Conservation (phyloP, 1,284 basidiomycete genomes). For the Fistulinella staudtii region DNA sequence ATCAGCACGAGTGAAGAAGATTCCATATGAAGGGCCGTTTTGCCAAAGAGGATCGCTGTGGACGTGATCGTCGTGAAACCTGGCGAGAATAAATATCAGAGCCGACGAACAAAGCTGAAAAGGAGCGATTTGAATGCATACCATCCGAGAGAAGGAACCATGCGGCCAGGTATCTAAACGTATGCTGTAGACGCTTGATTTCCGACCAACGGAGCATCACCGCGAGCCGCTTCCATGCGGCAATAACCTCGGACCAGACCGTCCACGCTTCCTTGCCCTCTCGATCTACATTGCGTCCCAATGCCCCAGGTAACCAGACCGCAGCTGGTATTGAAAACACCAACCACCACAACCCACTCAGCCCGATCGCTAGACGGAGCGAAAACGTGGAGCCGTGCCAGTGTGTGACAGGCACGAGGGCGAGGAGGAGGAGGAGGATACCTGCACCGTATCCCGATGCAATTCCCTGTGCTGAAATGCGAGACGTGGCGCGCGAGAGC, state of each 20-base stretch:
- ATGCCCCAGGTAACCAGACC: conserved; percentile 56
- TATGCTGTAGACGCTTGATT: conserved; percentile 71
- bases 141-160: conserved; percentile 93
- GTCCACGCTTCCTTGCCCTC: too few species aligned
- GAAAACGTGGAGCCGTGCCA: conserved; percentile 69
- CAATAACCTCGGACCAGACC: conserved; percentile 47
- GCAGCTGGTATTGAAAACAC: conserved; percentile 73
- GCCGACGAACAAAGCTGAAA: background rate
- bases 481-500: conserved; percentile 68
- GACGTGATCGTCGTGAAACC: conserved; percentile 83
- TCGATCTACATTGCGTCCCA: too few species aligned
- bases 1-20: conserved; percentile 68
- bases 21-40: conserved; percentile 74
- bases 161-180: conserved; percentile 82
- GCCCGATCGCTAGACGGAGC: conserved; percentile 72
- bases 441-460: conserved; percentile 81
- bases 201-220: conserved; percentile 68
- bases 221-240: conserved; percentile 64
- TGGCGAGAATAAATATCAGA: conserved; percentile 22
- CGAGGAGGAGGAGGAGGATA: conserved; percentile 64
- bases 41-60: conserved; percentile 79
- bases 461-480: conserved; percentile 79
- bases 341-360: conserved; percentile 85
- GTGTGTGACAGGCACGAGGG: conserved; percentile 68
- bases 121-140: conserved; percentile 39